phyloP scores from a whole-genome alignment of 768 basidiomycete genomes.

The Tricholoma flavovirens region DNA sequence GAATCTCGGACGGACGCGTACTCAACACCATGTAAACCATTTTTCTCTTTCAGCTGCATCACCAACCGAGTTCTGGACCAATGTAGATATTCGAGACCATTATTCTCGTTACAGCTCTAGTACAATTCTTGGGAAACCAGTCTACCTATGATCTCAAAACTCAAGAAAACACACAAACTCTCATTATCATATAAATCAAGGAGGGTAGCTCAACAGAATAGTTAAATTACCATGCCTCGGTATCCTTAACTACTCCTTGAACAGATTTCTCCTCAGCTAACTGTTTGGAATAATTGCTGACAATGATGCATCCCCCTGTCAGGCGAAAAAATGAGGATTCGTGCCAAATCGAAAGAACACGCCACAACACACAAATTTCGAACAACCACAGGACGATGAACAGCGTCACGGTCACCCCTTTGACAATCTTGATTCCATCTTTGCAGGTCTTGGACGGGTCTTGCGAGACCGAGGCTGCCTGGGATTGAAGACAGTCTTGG shows the following conservation, averaged over 20 bases:
- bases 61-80: too few relatives aligned
- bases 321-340: slow-evolving; percentile 2
- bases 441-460: slow-evolving; percentile 29
- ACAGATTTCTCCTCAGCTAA: slow-evolving; percentile 38
- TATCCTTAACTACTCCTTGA: slow-evolving; percentile 35
- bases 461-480: slow-evolving; percentile 2
- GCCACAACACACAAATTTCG: slow-evolving; percentile 37
- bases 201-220: not conserved
- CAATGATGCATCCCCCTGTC: slow-evolving; percentile 43
- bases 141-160: not conserved
- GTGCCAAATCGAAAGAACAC: not conserved
- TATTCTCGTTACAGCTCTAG: too few relatives aligned
- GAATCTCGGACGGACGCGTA: too few relatives aligned
- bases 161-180: not conserved
- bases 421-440: slow-evolving; percentile 34
- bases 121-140: too few relatives aligned
- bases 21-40: too few relatives aligned
- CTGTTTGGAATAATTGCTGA: slow-evolving; percentile 38
- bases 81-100: too few relatives aligned
- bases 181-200: slow-evolving; percentile 5
- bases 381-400: slow-evolving; percentile 43
- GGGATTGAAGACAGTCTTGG: slow-evolving; percentile 26
- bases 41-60: too few relatives aligned
- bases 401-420: slow-evolving; percentile 35
- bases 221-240: slow-evolving; percentile 35